These are phyloP conservation scores for Nigrograna mackinnonii DNA, from an alignment of 2,329 filamentous ascomycete species.

Conservation along the genomic window DNA sequence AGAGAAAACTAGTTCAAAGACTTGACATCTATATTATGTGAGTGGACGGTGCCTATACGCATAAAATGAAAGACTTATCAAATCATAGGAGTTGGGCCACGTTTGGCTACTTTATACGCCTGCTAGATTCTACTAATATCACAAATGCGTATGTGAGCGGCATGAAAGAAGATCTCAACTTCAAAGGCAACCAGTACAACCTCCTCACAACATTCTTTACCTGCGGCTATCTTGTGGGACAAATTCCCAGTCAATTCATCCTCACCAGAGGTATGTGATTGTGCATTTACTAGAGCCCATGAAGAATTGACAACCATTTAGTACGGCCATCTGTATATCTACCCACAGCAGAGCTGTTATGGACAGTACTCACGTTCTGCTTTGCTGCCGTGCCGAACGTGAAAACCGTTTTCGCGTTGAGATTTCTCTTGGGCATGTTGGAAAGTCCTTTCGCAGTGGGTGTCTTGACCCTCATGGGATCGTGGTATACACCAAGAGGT, in stretches of 20 bases:
- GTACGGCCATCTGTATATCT: slow-evolving; percentile 17
- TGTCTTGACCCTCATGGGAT: slow-evolving; percentile 41
- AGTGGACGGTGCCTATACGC: no score
- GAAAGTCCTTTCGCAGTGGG: slow-evolving; percentile 38
- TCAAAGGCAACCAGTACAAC: slow-evolving; percentile 20
- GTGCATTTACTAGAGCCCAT: no score
- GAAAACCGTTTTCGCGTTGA: slow-evolving; percentile 25
- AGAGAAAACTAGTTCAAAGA: slow-evolving; percentile 18
- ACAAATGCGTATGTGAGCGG: slow-evolving; percentile 21
- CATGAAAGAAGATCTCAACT: slow-evolving; percentile 23
- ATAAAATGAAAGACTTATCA: no score
- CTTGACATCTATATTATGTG: slow-evolving; percentile 19
- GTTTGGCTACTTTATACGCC: slow-evolving; percentile 19
- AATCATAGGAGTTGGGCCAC: no score
- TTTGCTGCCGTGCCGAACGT: slow-evolving; percentile 13
- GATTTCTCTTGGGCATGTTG: slow-evolving; percentile 40
- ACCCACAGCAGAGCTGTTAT: slow-evolving; percentile 14
- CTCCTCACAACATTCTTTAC: slow-evolving; percentile 14
- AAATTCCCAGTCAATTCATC: slow-evolving; percentile 17
- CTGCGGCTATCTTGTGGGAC: slow-evolving; percentile 15
- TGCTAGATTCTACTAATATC: slow-evolving; percentile 15
- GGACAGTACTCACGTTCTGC: slow-evolving; percentile 16
- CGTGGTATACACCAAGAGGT: slow-evolving; percentile 34
- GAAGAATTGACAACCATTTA: no score
- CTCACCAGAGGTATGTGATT: slow-evolving; percentile 7